Evolutionary conservation across 345 rosid genomes (phyloP), one percentile per base, ranked within the genome.

Genomic region (Eucalyptus regnans): DNA sequence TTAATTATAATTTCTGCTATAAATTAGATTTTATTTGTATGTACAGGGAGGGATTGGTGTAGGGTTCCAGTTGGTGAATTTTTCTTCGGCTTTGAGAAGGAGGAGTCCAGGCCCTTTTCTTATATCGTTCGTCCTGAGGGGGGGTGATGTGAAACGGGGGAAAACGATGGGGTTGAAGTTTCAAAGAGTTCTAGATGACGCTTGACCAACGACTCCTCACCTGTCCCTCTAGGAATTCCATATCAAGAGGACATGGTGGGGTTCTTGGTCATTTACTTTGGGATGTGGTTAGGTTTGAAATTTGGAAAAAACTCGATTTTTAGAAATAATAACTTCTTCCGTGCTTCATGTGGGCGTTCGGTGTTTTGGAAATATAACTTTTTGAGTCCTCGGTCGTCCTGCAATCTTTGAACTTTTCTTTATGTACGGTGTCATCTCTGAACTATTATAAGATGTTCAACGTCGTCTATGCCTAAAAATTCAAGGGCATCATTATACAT

Each of bases 261-360:
- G 81, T 18, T 71, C 20, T 9, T 18, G 23, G 44, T 6, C 81
- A 18, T 37, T 71, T 17, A 18, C 46, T 33, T 76, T 76, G 48
- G 14, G 27, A 76, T 1, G 83, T 3, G 22, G 14, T 76, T 76
- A 12, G 83, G 83, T 20, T 76, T 76, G 46, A 2, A 37, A 20
- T 76, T 76, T 20, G 83, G 27, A 20, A 76, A 20, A 76, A 3
- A 5, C 41, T 37, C 81, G 7, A 9, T 2, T 71, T 37, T 18
- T 37, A 37, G 25, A 33, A 33, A 71, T 5, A 18, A 8, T 18
- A 0, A 5, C 1, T 14, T 71, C 22, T 37, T 1, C 18, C 0
- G 80, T 17, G 80, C 23, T 33, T 66, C 17, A 13, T 9, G 23
- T 13, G 11, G 23, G 22, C 22, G 7, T 33, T 9, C 12, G 0